These are phyloP conservation scores for Copromyces sp. DNA, from an alignment of 495 filamentous ascomycete genomes.

Conservation along the genomic window DNA sequence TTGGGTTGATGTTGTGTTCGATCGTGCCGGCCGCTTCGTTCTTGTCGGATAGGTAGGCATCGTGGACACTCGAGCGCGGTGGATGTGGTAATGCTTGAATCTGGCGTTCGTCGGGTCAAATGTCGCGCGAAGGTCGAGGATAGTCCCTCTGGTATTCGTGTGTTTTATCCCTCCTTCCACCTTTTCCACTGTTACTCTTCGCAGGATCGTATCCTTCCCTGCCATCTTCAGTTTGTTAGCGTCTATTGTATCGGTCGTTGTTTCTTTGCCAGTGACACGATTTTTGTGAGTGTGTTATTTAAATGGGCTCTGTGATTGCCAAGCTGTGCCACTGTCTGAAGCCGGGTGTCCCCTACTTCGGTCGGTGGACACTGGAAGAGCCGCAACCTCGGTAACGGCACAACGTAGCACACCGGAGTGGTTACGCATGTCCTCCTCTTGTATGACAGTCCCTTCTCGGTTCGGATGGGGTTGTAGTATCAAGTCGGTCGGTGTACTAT, in stretches of 20 bases:
- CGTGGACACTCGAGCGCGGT: background rate
- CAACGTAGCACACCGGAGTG: background rate
- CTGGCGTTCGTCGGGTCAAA: background rate
- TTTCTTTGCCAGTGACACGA: background rate
- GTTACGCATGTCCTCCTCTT: background rate
- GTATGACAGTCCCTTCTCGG: background rate
- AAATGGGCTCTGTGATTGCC: background rate
- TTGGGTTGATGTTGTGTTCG: background rate
- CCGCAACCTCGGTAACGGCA: background rate
- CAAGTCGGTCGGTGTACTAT: background rate
- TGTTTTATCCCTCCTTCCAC: background rate
- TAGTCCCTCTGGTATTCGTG: background rate
- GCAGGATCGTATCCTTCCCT: background rate
- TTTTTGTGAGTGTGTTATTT: background rate
- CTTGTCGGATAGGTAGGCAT: background rate
- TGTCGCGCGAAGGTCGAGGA: background rate
- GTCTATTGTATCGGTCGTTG: background rate
- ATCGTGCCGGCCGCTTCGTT: background rate
- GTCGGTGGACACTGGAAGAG: background rate
- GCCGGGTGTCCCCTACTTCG: background rate
- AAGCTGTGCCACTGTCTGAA: background rate
- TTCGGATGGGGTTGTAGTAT: background rate
- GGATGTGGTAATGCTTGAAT: background rate
- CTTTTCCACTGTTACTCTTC: background rate
- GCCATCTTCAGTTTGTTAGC: background rate